Conservation (phyloP, 768 basidiomycete species). For the Lyophyllum semitale region DNA sequence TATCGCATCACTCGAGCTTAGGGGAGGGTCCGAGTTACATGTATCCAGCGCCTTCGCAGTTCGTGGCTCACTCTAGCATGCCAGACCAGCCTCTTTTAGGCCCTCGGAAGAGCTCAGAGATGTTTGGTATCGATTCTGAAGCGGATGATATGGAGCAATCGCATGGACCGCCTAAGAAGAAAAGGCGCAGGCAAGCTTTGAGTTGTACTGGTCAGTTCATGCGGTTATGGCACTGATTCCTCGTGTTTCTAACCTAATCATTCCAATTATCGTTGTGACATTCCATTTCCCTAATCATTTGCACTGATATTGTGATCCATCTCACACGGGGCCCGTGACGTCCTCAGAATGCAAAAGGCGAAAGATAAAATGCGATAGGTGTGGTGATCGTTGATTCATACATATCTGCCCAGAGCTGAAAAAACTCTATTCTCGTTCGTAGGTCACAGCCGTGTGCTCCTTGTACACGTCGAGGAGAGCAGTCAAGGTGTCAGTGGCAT, state of each 20-base stretch:
- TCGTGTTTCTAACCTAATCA: conserved; percentile 20
- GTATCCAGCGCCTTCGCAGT: conserved; percentile 27
- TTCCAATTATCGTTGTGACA: conserved; percentile 19
- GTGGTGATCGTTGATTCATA: conserved; percentile 24
- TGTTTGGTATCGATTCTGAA: conserved; percentile 54
- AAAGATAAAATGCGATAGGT: conserved; percentile 90
- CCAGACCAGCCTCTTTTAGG: conserved; percentile 21
- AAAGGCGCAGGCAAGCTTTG: conserved; percentile 76
- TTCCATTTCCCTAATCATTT: conserved; percentile 21
- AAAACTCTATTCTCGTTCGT: conserved; percentile 12
- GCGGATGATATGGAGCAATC: conserved; percentile 51
- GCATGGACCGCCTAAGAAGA: conserved; percentile 76
- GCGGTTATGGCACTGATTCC: conserved; percentile 4
- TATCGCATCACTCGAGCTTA: conserved; percentile 22
- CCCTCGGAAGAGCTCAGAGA: conserved; percentile 29
- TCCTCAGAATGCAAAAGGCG: conserved; percentile 77
- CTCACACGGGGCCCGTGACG: conserved; percentile 24
- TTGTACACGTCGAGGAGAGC: conserved; percentile 79
- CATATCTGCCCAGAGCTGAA: conserved; percentile 23
- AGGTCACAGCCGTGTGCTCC: conserved; percentile 83
- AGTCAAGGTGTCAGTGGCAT: conserved; percentile 81
- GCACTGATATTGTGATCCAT: conserved; percentile 29
- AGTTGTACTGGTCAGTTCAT: conserved; percentile 75
- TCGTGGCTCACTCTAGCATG: conserved; percentile 25
- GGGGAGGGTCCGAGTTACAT: conserved; percentile 19